Base-by-base conservation (phyloP, 2,329 filamentous ascomycete species). In the Blastomyces silverae region DNA sequence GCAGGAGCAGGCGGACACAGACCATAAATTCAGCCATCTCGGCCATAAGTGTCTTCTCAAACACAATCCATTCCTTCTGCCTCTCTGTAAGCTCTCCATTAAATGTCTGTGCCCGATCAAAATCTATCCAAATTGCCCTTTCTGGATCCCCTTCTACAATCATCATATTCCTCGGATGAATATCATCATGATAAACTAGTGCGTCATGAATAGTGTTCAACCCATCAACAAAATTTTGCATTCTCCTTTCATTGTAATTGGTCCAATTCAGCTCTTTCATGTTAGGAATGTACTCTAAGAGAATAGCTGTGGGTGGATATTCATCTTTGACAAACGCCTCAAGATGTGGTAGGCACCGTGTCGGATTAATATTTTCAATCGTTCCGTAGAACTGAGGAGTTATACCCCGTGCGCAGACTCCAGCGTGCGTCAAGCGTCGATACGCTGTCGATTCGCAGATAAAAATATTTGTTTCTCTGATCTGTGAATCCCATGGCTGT, bases 151-250 rank as follows among this genome's bases (percentile, higher is more conserved):
- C 67, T 58, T 64, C 63, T 2, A 71, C 65, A 59, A 70, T 31
- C 34, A 73, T 69, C 53, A 73, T 69, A 64, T 70, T 69, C 48
- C 68, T 71, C 0, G 71, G 70, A 44, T 71, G 68, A 7, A 72
- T 64, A 64, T 72, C 70, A 50, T 59, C 61, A 34, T 72, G 70
- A 17, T 66, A 65, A 22, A 72, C 58, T 10, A 64, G 44, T 11
- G 68, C 69, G 8, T 57, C 61, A 52, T 71, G 68, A 10, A 73
- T 70, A 58, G 66, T 28, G 37, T 67, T 59, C 22, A 73, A 63
- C 0, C 69, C 71, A 3, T 68, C 55, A 50, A 71, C 61, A 2
- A 67, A 68, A 48, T 66, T 39, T 28, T 50, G 57, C 64, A 67
- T 67, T 17, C 65, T 59, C 2, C 65, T 61, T 31, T 69, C 56